These are phyloP conservation scores for Taphrina flavorubra DNA, from an alignment of 1,139 yeast species.

Conservation along the genomic window DNA sequence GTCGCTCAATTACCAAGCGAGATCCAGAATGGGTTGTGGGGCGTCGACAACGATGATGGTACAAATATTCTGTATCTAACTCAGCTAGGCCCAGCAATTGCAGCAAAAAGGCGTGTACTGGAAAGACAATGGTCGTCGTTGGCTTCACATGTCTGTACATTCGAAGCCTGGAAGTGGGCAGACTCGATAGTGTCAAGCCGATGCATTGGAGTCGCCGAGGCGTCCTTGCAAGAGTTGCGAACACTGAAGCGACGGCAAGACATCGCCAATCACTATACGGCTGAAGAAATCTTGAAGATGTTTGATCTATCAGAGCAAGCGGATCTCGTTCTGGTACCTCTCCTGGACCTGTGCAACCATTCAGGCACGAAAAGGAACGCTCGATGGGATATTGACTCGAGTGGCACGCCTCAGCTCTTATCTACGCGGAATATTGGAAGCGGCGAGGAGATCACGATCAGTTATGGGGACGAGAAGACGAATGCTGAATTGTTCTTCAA, in stretches of 20 bases:
- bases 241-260: not conserved
- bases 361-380: slow-evolving; percentile 19
- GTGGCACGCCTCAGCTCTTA: slow-evolving; percentile 33
- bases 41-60: not conserved
- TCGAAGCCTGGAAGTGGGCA: slow-evolving; percentile 36
- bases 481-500: slow-evolving; percentile 54
- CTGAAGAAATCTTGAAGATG: not conserved
- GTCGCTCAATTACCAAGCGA: slow-evolving; percentile 19
- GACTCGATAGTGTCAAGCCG: slow-evolving; percentile 29
- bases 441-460: slow-evolving; percentile 51
- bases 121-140: slow-evolving; percentile 13
- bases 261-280: not conserved
- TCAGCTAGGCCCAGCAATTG: slow-evolving; percentile 14
- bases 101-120: slow-evolving; percentile 14
- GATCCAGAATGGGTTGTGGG: slow-evolving; percentile 27
- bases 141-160: slow-evolving; percentile 11
- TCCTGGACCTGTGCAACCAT: slow-evolving; percentile 34
- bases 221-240: not conserved
- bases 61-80: not conserved
- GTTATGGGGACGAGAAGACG: slow-evolving; percentile 53
- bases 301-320: slow-evolving; percentile 7
- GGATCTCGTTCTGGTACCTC: slow-evolving; percentile 24
- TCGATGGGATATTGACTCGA: slow-evolving; percentile 23
- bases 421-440: slow-evolving; percentile 13
- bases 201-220: slow-evolving; percentile 24